These are phyloP conservation scores for Diaporthe ampelina DNA, from an alignment of 2,329 filamentous ascomycete species.

Conservation along the genomic window DNA sequence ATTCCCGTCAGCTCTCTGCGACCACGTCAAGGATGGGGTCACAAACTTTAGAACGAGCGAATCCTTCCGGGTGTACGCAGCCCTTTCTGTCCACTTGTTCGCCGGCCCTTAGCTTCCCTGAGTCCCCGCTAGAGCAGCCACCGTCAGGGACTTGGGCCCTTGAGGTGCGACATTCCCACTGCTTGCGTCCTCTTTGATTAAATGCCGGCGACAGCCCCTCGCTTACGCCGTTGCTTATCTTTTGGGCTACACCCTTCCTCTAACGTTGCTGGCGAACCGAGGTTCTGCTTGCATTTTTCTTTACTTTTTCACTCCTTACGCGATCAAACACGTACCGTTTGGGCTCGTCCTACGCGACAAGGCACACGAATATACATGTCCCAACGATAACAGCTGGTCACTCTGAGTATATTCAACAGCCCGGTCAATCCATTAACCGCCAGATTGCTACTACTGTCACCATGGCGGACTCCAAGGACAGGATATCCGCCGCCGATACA, in stretches of 20 bases:
- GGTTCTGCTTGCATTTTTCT: not conserved
- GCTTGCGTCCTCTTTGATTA: not conserved
- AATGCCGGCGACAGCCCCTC: slow-evolving; percentile 20
- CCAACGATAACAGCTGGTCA: not conserved
- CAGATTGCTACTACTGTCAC: no score
- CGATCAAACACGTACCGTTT: no score
- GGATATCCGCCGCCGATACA: slow-evolving; percentile 25
- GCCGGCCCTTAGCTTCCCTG: not conserved
- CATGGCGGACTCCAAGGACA: slow-evolving; percentile 34
- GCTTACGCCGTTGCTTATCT: slow-evolving; percentile 28
- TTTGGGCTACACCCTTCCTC: not conserved
- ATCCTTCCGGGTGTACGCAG: slow-evolving; percentile 9
- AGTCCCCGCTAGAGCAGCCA: slow-evolving; percentile 7
- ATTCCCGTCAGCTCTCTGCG: not conserved
- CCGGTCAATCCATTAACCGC: fast-evolving
- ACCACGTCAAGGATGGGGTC: not conserved
- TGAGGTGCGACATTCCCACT: not conserved
- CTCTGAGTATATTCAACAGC: not conserved
- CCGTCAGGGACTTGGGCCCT: not conserved
- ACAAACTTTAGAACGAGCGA: not conserved
- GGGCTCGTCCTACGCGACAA: not conserved
- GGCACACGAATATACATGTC: not conserved
- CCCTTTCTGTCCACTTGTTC: not conserved
- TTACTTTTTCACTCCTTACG: not conserved
- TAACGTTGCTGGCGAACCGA: not conserved